These are phyloP conservation scores for Aureobasidium sp. DNA, from an alignment of 2,329 filamentous ascomycete species.

Conservation along the genomic window DNA sequence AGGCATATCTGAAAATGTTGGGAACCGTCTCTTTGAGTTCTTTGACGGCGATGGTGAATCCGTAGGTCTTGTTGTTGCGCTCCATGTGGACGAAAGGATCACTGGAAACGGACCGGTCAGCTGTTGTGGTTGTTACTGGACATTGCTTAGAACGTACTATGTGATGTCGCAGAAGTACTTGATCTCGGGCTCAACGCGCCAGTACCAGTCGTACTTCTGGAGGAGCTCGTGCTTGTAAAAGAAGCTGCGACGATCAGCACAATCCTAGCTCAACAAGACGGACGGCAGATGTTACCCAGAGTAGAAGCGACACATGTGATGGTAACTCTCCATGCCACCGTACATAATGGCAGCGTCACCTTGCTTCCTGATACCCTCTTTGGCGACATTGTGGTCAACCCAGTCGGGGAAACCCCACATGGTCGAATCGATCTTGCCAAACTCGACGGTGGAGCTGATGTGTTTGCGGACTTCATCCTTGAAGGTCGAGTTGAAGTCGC, in stretches of 20 bases:
- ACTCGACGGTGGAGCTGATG: slow-evolving; percentile 81
- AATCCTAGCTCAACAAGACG: neutral
- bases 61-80: slow-evolving; percentile 91
- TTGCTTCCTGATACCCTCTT: slow-evolving; percentile 93
- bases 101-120: slow-evolving; percentile 43
- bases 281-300: slow-evolving; percentile 64
- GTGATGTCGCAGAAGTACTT: slow-evolving; percentile 99
- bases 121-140: neutral
- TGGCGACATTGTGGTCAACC: slow-evolving; percentile 88
- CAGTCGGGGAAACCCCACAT: slow-evolving; percentile 98
- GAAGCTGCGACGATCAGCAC: slow-evolving; percentile 48
- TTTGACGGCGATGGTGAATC: slow-evolving; percentile 97
- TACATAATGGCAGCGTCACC: slow-evolving; percentile 99
- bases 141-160: slow-evolving; percentile 56
- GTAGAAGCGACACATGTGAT: slow-evolving; percentile 99
- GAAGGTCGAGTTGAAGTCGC: slow-evolving; percentile 92
- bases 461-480: slow-evolving; percentile 82
- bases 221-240: slow-evolving; percentile 97
- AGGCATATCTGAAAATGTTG: slow-evolving; percentile 98
- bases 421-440: slow-evolving; percentile 80
- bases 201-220: slow-evolving; percentile 98
- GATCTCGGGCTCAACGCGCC: slow-evolving; percentile 97
- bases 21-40: slow-evolving; percentile 95
- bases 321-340: slow-evolving; percentile 95
- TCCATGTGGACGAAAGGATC: slow-evolving; percentile 97